Base-by-base conservation (phyloP, 805 yeast species). In the Metahyphopichia silvanorum region DNA sequence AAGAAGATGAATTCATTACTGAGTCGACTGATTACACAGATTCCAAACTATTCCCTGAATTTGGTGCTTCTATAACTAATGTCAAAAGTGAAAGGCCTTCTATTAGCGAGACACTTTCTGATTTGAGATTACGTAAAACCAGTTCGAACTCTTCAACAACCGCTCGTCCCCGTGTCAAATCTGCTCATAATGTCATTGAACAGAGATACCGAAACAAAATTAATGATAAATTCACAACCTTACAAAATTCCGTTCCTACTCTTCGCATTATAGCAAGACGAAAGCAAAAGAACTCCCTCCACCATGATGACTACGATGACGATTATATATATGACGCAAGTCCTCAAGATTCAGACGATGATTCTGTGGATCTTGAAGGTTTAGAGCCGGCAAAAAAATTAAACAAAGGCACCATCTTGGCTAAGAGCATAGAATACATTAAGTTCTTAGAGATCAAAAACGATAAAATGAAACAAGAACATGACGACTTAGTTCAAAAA, bases 361-460 rank as follows among this genome's bases (percentile, higher is more conserved):
- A 25, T 6, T 10, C 42, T 26, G 54, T 34, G 34, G 80, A 77
- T 34, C 60, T 83, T 16, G 93, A 84, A 42, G 94, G 93, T 3
- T 65, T 84, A 21, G 70, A 80, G 15, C 93, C 93, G 0, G 88
- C 89, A 7, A 58, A 75, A 21, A 83, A 83, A 51, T 63, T 86
- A 34, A 84, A 83, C 55, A 85, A 85, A 56, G 93, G 91, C 10
- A 81, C 82, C 18, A 82, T 85, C 10, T 62, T 85, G 33, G 69
- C 86, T 23, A 85, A 85, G 49, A 86, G 89, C 6, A 79, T 86
- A 1, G 94, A 85, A 57, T 86, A 86, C 54, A 85, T 85, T 49
- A 67, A 71, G 48, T 87, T 83, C 52, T 61, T 85, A 42, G 88
- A 85, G 53, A 52, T 60, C 34, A 76, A 79, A 40, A 83, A 82